Percentiles rank a stretch among this genome's conserved stretches.
Evolutionary conservation across 441 rosid species (phyloP).

Genomic region (Euphorbia schlechtendalii): DNA sequence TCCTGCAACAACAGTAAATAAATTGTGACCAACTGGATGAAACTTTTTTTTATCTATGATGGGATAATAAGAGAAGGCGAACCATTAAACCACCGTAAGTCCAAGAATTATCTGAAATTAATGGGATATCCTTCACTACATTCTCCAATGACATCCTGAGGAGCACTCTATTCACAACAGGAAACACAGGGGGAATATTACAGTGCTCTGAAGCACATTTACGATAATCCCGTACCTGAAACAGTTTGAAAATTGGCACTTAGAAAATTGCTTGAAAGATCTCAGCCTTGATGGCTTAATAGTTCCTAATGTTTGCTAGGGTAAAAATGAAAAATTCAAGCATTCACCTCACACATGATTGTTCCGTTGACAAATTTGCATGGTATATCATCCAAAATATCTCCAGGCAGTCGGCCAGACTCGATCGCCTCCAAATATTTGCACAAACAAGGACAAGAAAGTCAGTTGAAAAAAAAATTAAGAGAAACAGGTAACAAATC

Average conservation of each 20-base stretch:
- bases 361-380: slow-evolving; percentile 76
- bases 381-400: slow-evolving; percentile 68
- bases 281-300: slow-evolving; percentile 6
- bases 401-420: slow-evolving; percentile 84
- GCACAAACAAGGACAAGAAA: slow-evolving; percentile 8
- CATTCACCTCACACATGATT: slow-evolving; percentile 75
- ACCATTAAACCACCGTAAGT: slow-evolving; percentile 92
- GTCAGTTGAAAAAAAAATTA: neutral
- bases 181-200: slow-evolving; percentile 31
- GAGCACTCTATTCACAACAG: slow-evolving; percentile 49
- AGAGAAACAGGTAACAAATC: slow-evolving; percentile 2
- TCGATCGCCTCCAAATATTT: slow-evolving; percentile 64
- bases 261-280: slow-evolving; percentile 2
- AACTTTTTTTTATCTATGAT: slow-evolving; percentile 3
- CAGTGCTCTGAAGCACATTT: slow-evolving; percentile 50
- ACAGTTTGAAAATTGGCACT: slow-evolving; percentile 16
- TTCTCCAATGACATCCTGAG: slow-evolving; percentile 89
- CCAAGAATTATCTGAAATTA: slow-evolving; percentile 77
- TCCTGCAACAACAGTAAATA: slow-evolving; percentile 45
- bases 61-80: slow-evolving; percentile 9
- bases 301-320: neutral
- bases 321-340: slow-evolving; percentile 3
- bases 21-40: neutral
- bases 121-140: slow-evolving; percentile 86
- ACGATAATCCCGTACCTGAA: slow-evolving; percentile 86